Evolutionary conservation across 306 rosid species (phyloP), one percentile per base, ranked within the genome.

Genomic region (Carpinus fangiana): DNA sequence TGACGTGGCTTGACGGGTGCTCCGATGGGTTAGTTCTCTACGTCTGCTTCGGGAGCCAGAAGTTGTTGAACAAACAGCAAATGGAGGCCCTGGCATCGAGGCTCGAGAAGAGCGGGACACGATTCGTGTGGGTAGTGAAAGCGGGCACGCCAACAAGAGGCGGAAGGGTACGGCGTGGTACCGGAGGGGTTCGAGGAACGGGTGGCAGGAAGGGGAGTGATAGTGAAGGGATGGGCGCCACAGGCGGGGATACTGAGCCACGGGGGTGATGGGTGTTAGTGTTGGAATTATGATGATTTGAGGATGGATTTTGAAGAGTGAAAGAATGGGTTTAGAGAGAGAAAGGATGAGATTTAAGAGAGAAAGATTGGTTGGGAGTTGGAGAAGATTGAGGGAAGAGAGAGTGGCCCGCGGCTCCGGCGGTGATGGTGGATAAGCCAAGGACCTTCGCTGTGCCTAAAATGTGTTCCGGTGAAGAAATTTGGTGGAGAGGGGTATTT

Each of bases 31-130:
- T 93, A 0, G 97, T 89, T 41, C 23, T 90, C 21, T 90, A 89
- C 4, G 89, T 93, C 14, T 88, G 97, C 43, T 90, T 93, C 36
- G 94, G 96, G 77, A 89, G 96, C 81, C 97, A 90, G 84, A 93
- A 84, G 82, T 2, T 90, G 38, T 9, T 87, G 5, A 78, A 62
- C 4, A 84, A 69, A 61, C 81, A 43, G 10, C 96, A 90, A 7
- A 85, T 90, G 85, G 87, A 89, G 70, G 92, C 88, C 0, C 62
- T 90, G 83, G 97, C 96, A 6, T n/a, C 73, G 1, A 93, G 94
- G 78, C 90, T 90, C 50, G 93, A 90, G 36, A 57, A 9, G 54
- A 89, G 92, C 34, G 53, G 74, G 34, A 73, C 55, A 28, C 81
- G 82, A 0, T 93, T 90, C 46, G 69, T 93, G 5, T 93, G 96